Conservation (phyloP, 1,284 basidiomycete species). For the Pascua sp. region DNA sequence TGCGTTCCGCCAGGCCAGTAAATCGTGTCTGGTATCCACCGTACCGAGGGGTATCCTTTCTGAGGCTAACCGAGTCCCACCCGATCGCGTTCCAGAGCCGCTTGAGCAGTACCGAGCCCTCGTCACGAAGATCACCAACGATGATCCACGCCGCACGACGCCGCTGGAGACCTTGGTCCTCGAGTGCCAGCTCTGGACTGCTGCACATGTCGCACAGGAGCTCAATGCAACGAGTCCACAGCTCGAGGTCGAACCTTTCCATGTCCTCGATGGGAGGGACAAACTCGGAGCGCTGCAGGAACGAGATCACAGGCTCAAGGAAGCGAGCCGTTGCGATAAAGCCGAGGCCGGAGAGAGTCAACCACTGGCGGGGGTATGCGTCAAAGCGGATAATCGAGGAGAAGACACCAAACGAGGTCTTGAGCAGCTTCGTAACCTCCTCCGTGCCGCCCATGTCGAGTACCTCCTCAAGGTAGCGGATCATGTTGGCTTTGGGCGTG, state of each 20-base stretch:
- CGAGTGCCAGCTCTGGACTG: conserved; percentile 86
- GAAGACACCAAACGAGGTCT: conserved; percentile 75
- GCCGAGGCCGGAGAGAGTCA: conserved; percentile 85
- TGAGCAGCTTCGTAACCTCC: conserved; percentile 68
- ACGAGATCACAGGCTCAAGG: conserved; percentile 72
- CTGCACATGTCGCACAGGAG: conserved; percentile 81
- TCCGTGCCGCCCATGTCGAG: conserved; percentile 81
- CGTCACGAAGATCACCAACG: conserved; percentile 88
- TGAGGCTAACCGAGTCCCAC: conserved; percentile 47
- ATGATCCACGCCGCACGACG: conserved; percentile 92
- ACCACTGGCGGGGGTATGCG: conserved; percentile 86
- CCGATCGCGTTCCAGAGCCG: conserved; percentile 85
- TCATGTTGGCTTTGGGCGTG: conserved; percentile 70
- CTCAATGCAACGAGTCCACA: conserved; percentile 80
- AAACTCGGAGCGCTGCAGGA: conserved; percentile 71
- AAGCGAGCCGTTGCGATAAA: conserved; percentile 86
- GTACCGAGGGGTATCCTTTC: conserved; percentile 8
- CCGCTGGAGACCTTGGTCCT: conserved; percentile 69
- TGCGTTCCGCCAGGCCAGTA: conserved; percentile 80
- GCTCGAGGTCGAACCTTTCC: conserved; percentile 65
- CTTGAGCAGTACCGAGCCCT: conserved; percentile 79
- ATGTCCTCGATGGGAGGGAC: conserved; percentile 67
- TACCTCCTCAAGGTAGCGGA: conserved; percentile 71
- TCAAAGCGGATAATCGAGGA: conserved; percentile 80
- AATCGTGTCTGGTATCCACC: conserved; percentile 70